Evolutionary conservation across 495 filamentous ascomycete genomes (phyloP).

Genomic region (Aeminium ludgeri): DNA sequence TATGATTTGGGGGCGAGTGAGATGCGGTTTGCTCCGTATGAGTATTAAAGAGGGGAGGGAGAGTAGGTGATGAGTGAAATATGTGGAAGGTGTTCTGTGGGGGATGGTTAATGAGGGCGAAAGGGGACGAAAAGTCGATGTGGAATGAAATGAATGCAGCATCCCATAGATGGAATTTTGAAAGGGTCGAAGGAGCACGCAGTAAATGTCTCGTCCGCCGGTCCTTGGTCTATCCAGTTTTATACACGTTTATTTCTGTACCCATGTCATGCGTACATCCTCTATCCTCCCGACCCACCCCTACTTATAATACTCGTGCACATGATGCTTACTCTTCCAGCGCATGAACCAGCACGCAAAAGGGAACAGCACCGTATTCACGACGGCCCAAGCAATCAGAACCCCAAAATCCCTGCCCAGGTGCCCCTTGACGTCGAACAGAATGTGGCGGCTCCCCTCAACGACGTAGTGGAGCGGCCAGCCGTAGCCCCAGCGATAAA

Average conservation of each 20-base stretch:
- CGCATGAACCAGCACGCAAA: slow-evolving; percentile 41
- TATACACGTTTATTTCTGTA: too few relatives aligned
- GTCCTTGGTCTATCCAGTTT: too few relatives aligned
- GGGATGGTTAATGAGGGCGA: too few relatives aligned
- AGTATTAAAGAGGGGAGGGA: slow-evolving; percentile 7
- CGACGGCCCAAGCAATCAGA: slow-evolving; percentile 41
- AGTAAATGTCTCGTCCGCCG: too few relatives aligned
- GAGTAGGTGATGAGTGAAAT: too few relatives aligned
- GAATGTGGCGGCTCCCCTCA: slow-evolving; percentile 41
- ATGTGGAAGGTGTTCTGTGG: too few relatives aligned
- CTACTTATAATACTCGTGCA: slow-evolving; percentile 15
- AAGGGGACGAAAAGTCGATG: too few relatives aligned
- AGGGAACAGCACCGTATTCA: slow-evolving; percentile 43
- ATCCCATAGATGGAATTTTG: too few relatives aligned
- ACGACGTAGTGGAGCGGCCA: slow-evolving; percentile 52
- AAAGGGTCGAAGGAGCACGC: too few relatives aligned
- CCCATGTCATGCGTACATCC: too few relatives aligned
- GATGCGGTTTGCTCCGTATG: slow-evolving; percentile 31
- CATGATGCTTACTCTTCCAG: slow-evolving; percentile 34
- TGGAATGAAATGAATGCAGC: too few relatives aligned
- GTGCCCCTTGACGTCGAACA: slow-evolving; percentile 45
- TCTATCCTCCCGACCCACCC: too few relatives aligned
- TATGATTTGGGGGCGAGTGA: slow-evolving; percentile 41
- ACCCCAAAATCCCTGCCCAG: slow-evolving; percentile 51
- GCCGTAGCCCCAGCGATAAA: slow-evolving; percentile 50